Evolutionary conservation across 192 early-diverging fungal species (phyloP), one percentile per base, ranked within the genome.

Genomic region (Coemansia sp.): DNA sequence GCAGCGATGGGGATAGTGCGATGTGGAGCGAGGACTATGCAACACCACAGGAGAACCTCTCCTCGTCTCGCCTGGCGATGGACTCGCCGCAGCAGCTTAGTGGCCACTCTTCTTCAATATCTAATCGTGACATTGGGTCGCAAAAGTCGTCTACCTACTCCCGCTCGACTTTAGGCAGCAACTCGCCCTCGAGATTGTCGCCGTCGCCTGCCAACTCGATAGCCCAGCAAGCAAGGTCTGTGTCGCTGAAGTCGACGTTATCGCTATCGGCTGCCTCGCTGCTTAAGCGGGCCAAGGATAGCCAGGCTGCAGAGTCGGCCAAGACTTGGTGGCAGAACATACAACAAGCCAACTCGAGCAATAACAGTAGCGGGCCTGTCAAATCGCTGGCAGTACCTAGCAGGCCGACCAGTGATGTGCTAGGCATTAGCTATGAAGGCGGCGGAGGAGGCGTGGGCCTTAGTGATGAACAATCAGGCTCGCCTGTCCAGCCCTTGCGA

Each of bases 261-360:
- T 77, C 75, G 9, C 53, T 55, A 23, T 72, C 75, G 10, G 80
- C 80, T 1, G 75, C 64, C 1, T 67, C 69, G 47, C 49, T 77
- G 42, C 67, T 83, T 37, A 72, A 77, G 63, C 80, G 80, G 3
- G 80, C 80, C 2, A 77, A 75, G 62, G 67, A 69, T 39, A 83
- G 80, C 64, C 75, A 83, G 59, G 80, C 80, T 0, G 80, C 80
- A 9, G 75, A 75, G 37, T 83, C 80, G 23, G 80, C 80, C 26
- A 77, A 75, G 61, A 44, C 74, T 44, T 83, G 80, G 80, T 83
- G 80, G 80, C 75, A 83, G 70, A 75, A 47, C 55, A 68, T 77
- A 3, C 75, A 77, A 43, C 70, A 73, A 50, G 16, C 55, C 55
- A 58, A n/a, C 16, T 33, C 55, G 16, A 17, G 13, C 60, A 47